phyloP scores from a whole-genome alignment of 352 stramenopile genomes.

The Sclerospora graminicola region DNA sequence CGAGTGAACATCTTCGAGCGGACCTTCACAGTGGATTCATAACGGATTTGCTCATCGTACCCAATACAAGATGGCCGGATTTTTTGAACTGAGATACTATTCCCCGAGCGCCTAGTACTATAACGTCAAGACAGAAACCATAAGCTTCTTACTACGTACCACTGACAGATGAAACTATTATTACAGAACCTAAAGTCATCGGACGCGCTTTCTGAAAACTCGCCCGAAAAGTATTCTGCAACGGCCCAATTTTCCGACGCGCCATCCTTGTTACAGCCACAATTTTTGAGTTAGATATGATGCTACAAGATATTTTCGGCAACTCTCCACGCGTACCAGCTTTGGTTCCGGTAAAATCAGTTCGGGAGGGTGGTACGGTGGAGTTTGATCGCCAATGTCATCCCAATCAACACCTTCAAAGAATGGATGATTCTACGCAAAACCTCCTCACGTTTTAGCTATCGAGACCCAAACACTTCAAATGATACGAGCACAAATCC shows the following conservation, averaged over 20 bases:
- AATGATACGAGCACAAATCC: not conserved
- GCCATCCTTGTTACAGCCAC: conserved; percentile 34
- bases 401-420: conserved; percentile 76
- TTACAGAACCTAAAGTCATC: conserved; percentile 39
- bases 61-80: conserved; percentile 46
- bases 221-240: conserved; percentile 69
- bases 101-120: conserved; percentile 40
- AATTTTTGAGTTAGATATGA: not conserved
- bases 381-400: conserved; percentile 31
- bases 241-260: conserved; percentile 71
- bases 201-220: conserved; percentile 70
- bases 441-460: conserved; percentile 3
- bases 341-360: conserved; percentile 51
- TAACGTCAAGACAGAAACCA: not conserved
- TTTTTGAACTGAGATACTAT: conserved; percentile 48
- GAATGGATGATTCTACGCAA: conserved; percentile 53
- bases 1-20: conserved; percentile 74
- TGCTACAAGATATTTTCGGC: not conserved
- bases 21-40: conserved; percentile 69
- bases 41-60: conserved; percentile 54
- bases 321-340: conserved; percentile 19
- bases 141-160: not conserved
- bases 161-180: not conserved
- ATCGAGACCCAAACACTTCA: not conserved
- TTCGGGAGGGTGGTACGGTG: conserved; percentile 47